Base-by-base conservation (phyloP, 23 red algal genomes). In the Gracilaria gracilis region DNA sequence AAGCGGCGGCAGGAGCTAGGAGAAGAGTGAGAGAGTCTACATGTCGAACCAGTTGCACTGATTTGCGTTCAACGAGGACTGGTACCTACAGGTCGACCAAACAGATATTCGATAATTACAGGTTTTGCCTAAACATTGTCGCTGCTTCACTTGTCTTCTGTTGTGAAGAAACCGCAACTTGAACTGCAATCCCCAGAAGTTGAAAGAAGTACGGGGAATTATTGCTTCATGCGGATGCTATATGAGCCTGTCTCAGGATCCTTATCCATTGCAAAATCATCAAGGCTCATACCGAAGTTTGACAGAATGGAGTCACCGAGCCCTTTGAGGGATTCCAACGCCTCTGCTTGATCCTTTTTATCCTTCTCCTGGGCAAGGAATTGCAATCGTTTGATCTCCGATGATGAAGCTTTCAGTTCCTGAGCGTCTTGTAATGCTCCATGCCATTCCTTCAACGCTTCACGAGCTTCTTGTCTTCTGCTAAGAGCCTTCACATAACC, bases 221-320 rank as follows among this genome's bases (percentile, higher is more conserved):
- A 84, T 27, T 86, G 40, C 58, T 94, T 94, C 82, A 94, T 87
- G 31, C 59, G 76, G 34, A 94, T 77, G 36, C 61, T 87, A 67
- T 94, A 94, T 12, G 61, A 75, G 48, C 91, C 91, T 0, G 91
- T 87, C 0, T 64, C 25, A 9, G 81, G 82, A 51, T 94, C 91
- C 70, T 87, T 84, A 16, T 94, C 66, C 39, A 94, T 47, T 13
- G 89, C 61, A 76, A 98, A 95, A 79, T 98, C 93, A 36, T 98
- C 92, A 33, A 95, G 70, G 47, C 89, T 93, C 57, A 98, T 80
- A 33, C 96, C 96, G 70, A 98, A 98, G 64, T 91, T 86, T 15
- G 79, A 81, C 35, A 98, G 61, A 1, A 98, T 75, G 13, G 92
- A 95, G 85, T 98, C 95, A 1, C 96, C 96, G 25, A 98, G 83